Evolutionary conservation across 2,329 filamentous ascomycete genomes (phyloP).

Genomic region (Aspergillus pseudoglaucus): DNA sequence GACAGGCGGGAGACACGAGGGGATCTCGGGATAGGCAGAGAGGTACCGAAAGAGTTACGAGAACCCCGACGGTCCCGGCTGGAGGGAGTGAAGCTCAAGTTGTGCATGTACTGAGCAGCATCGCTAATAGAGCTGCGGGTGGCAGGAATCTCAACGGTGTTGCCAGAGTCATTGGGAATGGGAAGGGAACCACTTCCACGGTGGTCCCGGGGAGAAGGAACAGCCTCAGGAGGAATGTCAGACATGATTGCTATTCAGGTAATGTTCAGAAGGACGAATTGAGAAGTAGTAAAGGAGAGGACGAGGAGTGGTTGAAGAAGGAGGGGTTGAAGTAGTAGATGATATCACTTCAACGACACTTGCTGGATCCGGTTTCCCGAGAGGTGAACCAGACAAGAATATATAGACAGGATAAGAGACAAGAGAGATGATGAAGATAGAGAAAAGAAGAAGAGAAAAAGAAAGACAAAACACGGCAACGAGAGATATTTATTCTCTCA

Average conservation of each 20-base stretch:
- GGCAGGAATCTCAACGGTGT: conserved; percentile 63
- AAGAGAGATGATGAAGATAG: not conserved
- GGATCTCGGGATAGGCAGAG: conserved; percentile 65
- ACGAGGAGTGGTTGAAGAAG: conserved; percentile 10
- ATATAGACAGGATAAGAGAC: not conserved
- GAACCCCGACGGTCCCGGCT: conserved; percentile 62
- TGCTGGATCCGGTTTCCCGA: not conserved
- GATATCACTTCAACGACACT: conserved; percentile 10
- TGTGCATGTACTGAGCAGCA: conserved; percentile 65
- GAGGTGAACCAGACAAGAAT: not conserved
- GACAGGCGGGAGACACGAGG: conserved; percentile 64
- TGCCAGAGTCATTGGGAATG: conserved; percentile 42
- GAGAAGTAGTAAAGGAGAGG: conserved; percentile 50
- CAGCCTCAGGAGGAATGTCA: conserved; percentile 44
- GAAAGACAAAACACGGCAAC: too few species aligned
- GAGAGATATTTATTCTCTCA: too few species aligned
- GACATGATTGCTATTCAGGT: conserved; percentile 13
- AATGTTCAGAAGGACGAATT: conserved; percentile 57
- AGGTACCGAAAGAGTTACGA: conserved; percentile 68
- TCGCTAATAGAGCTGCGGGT: conserved; percentile 63
- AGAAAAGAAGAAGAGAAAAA: too few species aligned
- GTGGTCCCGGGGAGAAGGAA: conserved; percentile 21
- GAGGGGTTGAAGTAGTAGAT: conserved; percentile 6
- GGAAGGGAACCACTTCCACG: conserved; percentile 26
- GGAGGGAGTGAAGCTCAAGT: conserved; percentile 60